phyloP scores from a whole-genome alignment of 2,329 filamentous ascomycete genomes.

The Neofusicoccum ribis region DNA sequence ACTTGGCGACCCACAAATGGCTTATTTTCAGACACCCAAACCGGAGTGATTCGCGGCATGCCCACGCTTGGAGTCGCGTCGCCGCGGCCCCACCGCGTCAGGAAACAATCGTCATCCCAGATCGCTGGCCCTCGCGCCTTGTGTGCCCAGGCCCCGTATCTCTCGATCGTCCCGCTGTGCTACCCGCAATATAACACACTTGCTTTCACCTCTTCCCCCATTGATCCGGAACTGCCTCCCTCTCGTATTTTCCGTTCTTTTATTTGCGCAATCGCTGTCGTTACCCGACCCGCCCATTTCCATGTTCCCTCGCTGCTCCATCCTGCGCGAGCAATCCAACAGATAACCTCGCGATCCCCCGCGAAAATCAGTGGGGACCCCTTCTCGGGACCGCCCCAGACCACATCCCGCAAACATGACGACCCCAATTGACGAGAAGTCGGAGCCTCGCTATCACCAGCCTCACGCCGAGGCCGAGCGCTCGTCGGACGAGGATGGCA shows the following conservation, averaged over 20 bases:
- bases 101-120: constrained; percentile 17
- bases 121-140: constrained; percentile 12
- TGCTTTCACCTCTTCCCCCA: background rate
- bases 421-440: constrained; percentile 38
- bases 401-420: constrained; percentile 29
- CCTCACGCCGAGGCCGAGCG: constrained; percentile 24
- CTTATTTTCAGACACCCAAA: constrained; percentile 6
- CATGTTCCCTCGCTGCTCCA: background rate
- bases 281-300: background rate
- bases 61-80: constrained; percentile 8
- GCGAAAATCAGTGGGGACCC: constrained; percentile 18
- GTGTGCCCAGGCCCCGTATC: constrained; percentile 12
- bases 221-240: background rate
- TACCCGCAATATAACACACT: constrained; percentile 18
- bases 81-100: background rate
- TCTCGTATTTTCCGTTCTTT: background rate
- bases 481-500: constrained; percentile 40
- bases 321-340: background rate
- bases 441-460: constrained; percentile 38
- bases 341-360: constrained; percentile 17
- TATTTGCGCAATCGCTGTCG: constrained; percentile 1
- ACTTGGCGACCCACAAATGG: constrained; percentile 17
- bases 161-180: constrained; percentile 17
- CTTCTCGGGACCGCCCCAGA: no score
- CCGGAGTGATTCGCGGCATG: constrained; percentile 10